Percentiles rank a stretch among this genome's conserved stretches.
Conservation (phyloP, 345 rosid species). For the Lumnitzera racemosa region DNA sequence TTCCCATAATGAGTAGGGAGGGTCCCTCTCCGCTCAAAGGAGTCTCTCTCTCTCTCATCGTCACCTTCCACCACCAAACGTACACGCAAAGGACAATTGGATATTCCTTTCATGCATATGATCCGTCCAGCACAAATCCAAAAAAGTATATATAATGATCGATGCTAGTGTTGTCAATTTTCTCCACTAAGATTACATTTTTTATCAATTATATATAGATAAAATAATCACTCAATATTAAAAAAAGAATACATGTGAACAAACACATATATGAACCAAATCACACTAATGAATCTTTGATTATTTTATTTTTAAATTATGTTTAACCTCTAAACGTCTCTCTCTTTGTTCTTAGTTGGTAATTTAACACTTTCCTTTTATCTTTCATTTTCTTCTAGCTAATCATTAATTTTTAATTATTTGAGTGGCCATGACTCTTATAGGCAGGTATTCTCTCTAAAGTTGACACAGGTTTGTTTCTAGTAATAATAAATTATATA, state of each 20-base stretch:
- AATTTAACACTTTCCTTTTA: not conserved
- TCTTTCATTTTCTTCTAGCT: not conserved
- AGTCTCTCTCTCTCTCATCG: constrained; percentile 7
- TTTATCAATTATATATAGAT: not conserved
- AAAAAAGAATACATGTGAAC: not conserved
- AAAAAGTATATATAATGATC: constrained; percentile 3
- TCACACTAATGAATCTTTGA: not conserved
- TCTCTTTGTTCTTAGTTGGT: not conserved
- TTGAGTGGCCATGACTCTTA: too few species aligned
- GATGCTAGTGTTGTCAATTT: constrained; percentile 2
- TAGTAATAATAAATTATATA: too few species aligned
- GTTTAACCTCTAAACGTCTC: not conserved
- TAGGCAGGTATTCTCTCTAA: too few species aligned
- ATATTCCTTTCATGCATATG: constrained; percentile 11
- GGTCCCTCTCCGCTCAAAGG: not conserved
- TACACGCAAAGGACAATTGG: constrained; percentile 17
- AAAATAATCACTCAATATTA: not conserved
- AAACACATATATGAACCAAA: not conserved
- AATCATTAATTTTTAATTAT: not conserved
- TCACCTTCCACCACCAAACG: constrained; percentile 16
- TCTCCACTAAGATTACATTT: constrained; percentile 25
- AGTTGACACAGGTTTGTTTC: too few species aligned
- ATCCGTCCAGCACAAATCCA: constrained; percentile 8
- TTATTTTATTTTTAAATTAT: not conserved
- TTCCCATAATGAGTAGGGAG: not conserved